These are phyloP conservation scores for Phytophthora citrophthora DNA, from an alignment of 352 stramenopile genomes.

Conservation along the genomic window DNA sequence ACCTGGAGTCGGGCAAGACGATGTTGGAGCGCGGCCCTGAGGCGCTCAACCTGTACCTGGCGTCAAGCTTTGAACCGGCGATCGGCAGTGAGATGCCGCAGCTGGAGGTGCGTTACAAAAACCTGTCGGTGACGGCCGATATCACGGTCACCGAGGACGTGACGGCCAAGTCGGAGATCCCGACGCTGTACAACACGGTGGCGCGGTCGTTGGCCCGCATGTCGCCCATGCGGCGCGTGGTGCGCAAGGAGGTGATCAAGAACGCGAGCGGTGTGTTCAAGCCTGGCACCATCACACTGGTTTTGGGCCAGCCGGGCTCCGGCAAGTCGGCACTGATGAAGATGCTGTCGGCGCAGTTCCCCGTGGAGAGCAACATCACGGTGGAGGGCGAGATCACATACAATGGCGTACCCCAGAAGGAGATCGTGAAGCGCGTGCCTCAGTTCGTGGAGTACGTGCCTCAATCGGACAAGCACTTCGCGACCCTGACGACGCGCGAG, in stretches of 20 bases:
- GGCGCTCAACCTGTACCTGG: conserved; percentile 27
- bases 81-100: conserved; percentile 48
- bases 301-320: conserved; percentile 6
- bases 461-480: conserved; percentile 35
- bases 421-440: conserved; percentile 18
- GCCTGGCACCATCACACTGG: conserved; percentile 15
- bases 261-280: conserved; percentile 30
- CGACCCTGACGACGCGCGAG: conserved; percentile 40
- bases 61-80: conserved; percentile 37
- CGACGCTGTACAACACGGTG: conserved; percentile 47
- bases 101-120: conserved; percentile 57
- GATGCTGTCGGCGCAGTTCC: conserved; percentile 27
- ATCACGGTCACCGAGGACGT: conserved; percentile 30
- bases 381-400: conserved; percentile 29
- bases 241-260: conserved; percentile 34
- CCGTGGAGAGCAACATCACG: conserved; percentile 20
- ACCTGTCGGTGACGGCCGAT: conserved; percentile 50
- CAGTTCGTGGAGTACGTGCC: conserved; percentile 36
- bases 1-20: conserved; percentile 18
- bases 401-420: conserved; percentile 13
- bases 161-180: conserved; percentile 24
- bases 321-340: conserved; percentile 33
- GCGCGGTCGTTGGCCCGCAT: conserved; percentile 9
- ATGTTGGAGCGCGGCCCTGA: conserved; percentile 28
- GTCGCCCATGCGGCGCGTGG: conserved; percentile 22